Evolutionary conservation across 2,329 filamentous ascomycete species (phyloP).

Genomic region (Fusarium sp.): DNA sequence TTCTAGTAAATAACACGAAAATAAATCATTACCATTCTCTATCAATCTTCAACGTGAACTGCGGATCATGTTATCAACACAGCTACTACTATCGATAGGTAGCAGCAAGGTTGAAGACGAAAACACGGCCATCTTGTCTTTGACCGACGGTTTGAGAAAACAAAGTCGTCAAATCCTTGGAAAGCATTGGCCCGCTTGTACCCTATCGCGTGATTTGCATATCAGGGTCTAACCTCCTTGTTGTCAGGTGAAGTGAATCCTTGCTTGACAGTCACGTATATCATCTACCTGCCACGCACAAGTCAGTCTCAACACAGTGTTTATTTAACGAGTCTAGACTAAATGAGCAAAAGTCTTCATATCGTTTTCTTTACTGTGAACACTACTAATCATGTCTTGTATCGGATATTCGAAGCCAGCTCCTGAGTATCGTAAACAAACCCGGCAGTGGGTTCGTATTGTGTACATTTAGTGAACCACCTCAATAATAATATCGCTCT

Average conservation of each 20-base stretch:
- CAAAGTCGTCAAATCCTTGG: constrained; percentile 17
- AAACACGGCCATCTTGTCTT: constrained; percentile 33
- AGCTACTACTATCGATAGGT: neutral
- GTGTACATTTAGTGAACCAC: too few relatives aligned
- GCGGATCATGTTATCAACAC: constrained; percentile 16
- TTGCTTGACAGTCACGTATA: neutral
- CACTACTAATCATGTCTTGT: too few relatives aligned
- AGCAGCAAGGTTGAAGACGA: constrained; percentile 18
- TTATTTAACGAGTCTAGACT: neutral
- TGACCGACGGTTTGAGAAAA: constrained; percentile 18
- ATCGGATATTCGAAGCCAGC: too few relatives aligned
- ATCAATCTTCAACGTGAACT: neutral
- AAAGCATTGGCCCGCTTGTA: constrained; percentile 19
- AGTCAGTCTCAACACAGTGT: neutral
- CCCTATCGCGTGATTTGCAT: constrained; percentile 7
- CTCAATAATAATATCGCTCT: too few relatives aligned
- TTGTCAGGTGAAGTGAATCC: constrained; percentile 12
- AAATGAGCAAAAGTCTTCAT: too few relatives aligned
- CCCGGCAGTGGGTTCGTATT: too few relatives aligned
- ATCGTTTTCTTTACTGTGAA: too few relatives aligned
- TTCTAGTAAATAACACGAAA: neutral
- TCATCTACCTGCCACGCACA: neutral
- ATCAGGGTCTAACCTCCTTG: neutral
- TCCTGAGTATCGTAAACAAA: too few relatives aligned
- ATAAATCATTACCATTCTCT: neutral